Conservation (phyloP, 1,139 yeast genomes). For the Zygoascus hellenicus region DNA sequence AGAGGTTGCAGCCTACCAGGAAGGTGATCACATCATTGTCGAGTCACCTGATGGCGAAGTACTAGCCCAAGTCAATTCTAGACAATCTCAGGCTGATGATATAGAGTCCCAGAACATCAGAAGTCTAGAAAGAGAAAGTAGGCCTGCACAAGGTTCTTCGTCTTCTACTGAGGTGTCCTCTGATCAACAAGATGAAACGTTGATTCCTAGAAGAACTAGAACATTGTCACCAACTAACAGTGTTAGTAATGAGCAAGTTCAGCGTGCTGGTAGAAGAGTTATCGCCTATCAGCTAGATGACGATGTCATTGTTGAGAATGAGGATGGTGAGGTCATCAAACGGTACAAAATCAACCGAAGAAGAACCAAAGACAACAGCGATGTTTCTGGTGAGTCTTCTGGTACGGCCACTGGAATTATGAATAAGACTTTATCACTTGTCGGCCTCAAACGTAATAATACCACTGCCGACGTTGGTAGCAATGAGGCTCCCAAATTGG, state of each 20-base stretch:
- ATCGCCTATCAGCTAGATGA: slow-evolving; percentile 63
- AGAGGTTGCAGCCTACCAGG: slow-evolving; percentile 55
- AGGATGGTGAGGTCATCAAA: slow-evolving; percentile 85
- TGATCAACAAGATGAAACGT: neutral
- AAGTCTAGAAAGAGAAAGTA: slow-evolving; percentile 2
- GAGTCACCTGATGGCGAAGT: slow-evolving; percentile 85
- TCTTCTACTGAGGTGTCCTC: slow-evolving; percentile 1
- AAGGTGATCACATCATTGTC: slow-evolving; percentile 61
- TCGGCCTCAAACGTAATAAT: slow-evolving; percentile 20
- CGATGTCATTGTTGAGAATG: slow-evolving; percentile 76
- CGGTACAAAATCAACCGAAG: slow-evolving; percentile 70
- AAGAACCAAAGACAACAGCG: slow-evolving; percentile 12
- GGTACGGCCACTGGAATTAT: slow-evolving; percentile 12
- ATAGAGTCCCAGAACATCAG: neutral
- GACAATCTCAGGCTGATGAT: slow-evolving; percentile 1
- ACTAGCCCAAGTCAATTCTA: slow-evolving; percentile 35
- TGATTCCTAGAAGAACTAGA: slow-evolving; percentile 6
- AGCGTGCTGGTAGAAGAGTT: slow-evolving; percentile 29
- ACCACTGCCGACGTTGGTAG: slow-evolving; percentile 6
- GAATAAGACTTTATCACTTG: slow-evolving; percentile 26
- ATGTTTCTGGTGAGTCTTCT: slow-evolving; percentile 5
- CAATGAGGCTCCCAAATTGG: neutral
- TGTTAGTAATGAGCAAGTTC: neutral
- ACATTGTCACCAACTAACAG: neutral
- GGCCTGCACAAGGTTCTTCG: slow-evolving; percentile 5